phyloP scores from a whole-genome alignment of 2,329 filamentous ascomycete genomes.

The Blastomyces silverae region DNA sequence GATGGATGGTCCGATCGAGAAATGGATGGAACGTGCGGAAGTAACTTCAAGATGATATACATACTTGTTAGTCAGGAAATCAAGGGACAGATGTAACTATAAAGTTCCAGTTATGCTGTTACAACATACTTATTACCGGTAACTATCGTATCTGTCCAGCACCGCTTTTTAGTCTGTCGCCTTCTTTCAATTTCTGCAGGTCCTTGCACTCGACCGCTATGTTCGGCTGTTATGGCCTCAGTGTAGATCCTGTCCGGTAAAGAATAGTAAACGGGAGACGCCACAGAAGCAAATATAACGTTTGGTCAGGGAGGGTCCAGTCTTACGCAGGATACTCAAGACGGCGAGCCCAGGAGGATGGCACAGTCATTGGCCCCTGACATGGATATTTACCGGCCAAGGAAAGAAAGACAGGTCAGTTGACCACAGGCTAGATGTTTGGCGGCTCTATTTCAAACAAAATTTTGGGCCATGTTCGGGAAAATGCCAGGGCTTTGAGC shows the following conservation, averaged over 20 bases:
- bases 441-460: not conserved
- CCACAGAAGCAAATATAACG: constrained; percentile 6
- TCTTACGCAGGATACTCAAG: not conserved
- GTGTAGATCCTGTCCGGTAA: not conserved
- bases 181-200: constrained; percentile 2
- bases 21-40: constrained; percentile 11
- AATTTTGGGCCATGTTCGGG: constrained; percentile 4
- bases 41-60: not conserved
- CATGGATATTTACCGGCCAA: not conserved
- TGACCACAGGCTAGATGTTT: constrained; percentile 7
- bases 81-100: not conserved
- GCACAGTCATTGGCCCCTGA: not conserved
- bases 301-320: constrained; percentile 2
- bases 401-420: not conserved
- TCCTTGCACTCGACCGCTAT: not conserved
- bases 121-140: not conserved
- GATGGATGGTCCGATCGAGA: not conserved
- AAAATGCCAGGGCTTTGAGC: not conserved
- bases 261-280: constrained; percentile 7
- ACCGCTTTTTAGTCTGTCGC: not conserved
- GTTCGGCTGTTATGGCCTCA: not conserved
- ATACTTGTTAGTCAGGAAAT: constrained; percentile 2
- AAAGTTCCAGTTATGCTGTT: not conserved
- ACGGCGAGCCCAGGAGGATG: constrained; percentile 1
- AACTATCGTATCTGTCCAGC: not conserved